Conservation (phyloP, 345 rosid genomes). For the Boechera divaricarpa region DNA sequence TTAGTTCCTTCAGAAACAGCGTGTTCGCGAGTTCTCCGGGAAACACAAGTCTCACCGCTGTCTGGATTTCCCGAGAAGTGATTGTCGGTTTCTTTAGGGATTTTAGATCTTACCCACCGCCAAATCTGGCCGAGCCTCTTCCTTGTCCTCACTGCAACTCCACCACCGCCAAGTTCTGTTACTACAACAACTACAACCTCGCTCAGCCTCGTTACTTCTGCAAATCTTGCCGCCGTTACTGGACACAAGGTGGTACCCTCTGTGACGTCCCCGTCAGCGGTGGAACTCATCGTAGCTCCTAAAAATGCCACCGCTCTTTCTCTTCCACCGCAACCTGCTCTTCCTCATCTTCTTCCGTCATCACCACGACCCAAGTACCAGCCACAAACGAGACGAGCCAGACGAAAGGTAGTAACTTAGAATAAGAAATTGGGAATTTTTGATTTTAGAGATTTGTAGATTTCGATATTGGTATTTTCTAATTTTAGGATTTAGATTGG, state of each 20-base stretch:
- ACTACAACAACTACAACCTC: constrained; percentile 94
- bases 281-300: constrained; percentile 74
- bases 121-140: constrained; percentile 73
- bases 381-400: constrained; percentile 23
- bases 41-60: too few relatives aligned
- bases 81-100: too few relatives aligned
- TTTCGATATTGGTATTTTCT: too few relatives aligned
- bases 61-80: too few relatives aligned
- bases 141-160: constrained; percentile 95
- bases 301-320: constrained; percentile 42
- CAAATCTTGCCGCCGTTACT: constrained; percentile 92
- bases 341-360: constrained; percentile 51
- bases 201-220: constrained; percentile 98
- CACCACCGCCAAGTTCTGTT: constrained; percentile 86
- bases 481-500: too few relatives aligned
- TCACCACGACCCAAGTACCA: constrained; percentile 41
- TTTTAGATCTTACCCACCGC: constrained; percentile 50
- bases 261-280: constrained; percentile 93
- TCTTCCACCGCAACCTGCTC: constrained; percentile 44
- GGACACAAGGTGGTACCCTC: constrained; percentile 97
- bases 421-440: too few relatives aligned
- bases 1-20: too few relatives aligned
- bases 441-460: too few relatives aligned
- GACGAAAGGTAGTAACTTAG: constrained; percentile 41
- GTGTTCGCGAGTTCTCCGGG: too few relatives aligned